These are phyloP conservation scores for Evernia prunastri DNA, from an alignment of 495 filamentous ascomycete species.

Conservation along the genomic window DNA sequence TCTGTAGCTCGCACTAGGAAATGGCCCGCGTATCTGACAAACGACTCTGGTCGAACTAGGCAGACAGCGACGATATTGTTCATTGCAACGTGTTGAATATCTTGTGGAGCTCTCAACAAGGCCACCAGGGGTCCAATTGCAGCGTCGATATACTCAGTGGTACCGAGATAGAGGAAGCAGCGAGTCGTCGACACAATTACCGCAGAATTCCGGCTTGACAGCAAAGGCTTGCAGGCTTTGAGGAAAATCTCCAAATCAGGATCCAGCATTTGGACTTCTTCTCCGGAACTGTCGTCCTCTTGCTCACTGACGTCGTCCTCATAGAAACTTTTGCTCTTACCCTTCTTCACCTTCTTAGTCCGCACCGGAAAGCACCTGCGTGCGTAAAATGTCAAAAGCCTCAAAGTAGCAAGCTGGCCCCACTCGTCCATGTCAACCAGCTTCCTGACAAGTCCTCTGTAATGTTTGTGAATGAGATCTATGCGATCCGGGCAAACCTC, in stretches of 20 bases:
- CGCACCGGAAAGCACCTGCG: slow-evolving; percentile 80
- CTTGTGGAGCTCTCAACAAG: slow-evolving; percentile 72
- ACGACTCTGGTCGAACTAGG: slow-evolving; percentile 61
- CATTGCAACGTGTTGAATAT: slow-evolving; percentile 81
- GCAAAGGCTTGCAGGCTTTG: slow-evolving; percentile 69
- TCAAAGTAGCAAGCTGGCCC: slow-evolving; percentile 78
- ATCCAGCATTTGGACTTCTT: slow-evolving; percentile 59
- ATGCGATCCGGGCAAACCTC: slow-evolving; percentile 82
- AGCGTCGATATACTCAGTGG: slow-evolving; percentile 58
- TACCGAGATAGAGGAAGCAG: slow-evolving; percentile 76
- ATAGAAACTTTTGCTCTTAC: slow-evolving; percentile 66
- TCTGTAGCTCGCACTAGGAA: slow-evolving; percentile 81
- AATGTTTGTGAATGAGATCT: slow-evolving; percentile 85
- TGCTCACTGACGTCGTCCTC: slow-evolving; percentile 54
- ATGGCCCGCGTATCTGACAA: slow-evolving; percentile 77
- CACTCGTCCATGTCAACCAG: slow-evolving; percentile 99
- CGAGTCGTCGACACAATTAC: slow-evolving; percentile 84
- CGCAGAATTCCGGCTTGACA: slow-evolving; percentile 87
- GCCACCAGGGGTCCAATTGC: slow-evolving; percentile 80
- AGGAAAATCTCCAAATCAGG: slow-evolving; percentile 79
- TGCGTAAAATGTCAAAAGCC: slow-evolving; percentile 74
- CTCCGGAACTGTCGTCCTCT: slow-evolving; percentile 41
- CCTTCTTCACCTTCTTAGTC: slow-evolving; percentile 48
- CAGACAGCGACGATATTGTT: slow-evolving; percentile 91
- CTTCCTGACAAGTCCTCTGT: slow-evolving; percentile 75